Conservation (phyloP, 2,329 filamentous ascomycete genomes). For the Colletotrichum lentis region DNA sequence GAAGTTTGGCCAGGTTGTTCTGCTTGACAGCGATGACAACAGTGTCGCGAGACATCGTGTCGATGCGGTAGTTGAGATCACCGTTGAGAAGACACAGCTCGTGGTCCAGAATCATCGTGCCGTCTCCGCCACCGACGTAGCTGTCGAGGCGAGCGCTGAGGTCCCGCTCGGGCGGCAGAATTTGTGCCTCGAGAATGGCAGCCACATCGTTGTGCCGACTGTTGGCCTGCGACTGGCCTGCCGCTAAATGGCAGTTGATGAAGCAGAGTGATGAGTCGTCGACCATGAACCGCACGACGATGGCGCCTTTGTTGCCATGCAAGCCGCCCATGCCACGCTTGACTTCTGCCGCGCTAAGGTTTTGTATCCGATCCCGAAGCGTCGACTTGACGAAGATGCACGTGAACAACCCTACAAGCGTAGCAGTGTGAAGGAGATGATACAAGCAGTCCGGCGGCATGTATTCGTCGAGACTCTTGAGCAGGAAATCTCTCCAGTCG, state of each 20-base stretch:
- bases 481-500: conserved; percentile 92
- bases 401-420: conserved; percentile 92
- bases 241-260: conserved; percentile 95
- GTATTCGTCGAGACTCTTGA: conserved; percentile 81
- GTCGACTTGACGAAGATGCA: conserved; percentile 92
- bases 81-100: conserved; percentile 97
- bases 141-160: conserved; percentile 74
- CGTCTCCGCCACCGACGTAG: conserved; percentile 92
- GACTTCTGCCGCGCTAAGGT: conserved; percentile 81
- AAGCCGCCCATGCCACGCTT: conserved; percentile 96
- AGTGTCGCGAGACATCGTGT: conserved; percentile 93
- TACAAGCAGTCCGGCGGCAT: conserved; percentile 82
- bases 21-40: conserved; percentile 86
- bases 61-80: conserved; percentile 97
- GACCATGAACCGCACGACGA: conserved; percentile 88
- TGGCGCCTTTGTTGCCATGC: conserved; percentile 95
- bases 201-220: conserved; percentile 93
- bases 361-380: conserved; percentile 77
- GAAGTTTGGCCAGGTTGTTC: conserved; percentile 82
- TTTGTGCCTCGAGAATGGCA: conserved; percentile 81
- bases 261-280: conserved; percentile 96
- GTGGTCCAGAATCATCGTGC: conserved; percentile 92
- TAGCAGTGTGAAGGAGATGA: conserved; percentile 84
- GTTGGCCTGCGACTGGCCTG: conserved; percentile 88
- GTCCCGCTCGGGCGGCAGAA: conserved; percentile 78